Percentiles rank a stretch among this genome's conserved stretches.
Conservation (phyloP, 495 filamentous ascomycete genomes). For the Xanthoparmelia taractica region DNA sequence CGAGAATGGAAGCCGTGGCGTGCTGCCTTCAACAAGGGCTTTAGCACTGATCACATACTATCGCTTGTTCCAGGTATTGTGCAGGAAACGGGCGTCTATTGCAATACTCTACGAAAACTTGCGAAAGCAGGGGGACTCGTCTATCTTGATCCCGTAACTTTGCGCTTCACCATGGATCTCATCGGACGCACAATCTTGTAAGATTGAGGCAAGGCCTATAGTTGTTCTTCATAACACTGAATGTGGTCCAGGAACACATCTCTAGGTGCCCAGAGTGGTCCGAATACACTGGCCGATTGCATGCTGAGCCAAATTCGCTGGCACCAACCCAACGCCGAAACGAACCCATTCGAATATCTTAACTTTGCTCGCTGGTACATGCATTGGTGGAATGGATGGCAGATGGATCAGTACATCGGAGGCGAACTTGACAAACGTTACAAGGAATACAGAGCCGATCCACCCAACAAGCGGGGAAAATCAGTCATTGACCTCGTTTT, state of each 20-base stretch:
- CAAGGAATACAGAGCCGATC: constrained; percentile 10
- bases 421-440: constrained; percentile 29
- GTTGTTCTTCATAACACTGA: no score
- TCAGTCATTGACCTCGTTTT: constrained; percentile 34
- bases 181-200: constrained; percentile 25
- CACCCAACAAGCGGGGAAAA: constrained; percentile 9
- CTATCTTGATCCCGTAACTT: constrained; percentile 17
- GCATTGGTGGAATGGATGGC: constrained; percentile 25
- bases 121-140: constrained; percentile 9
- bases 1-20: constrained; percentile 26
- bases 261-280: constrained; percentile 17
- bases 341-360: constrained; percentile 23
- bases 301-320: constrained; percentile 28
- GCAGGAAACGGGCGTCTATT: no score
- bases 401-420: constrained; percentile 25
- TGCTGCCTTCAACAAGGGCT: constrained; percentile 21
- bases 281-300: constrained; percentile 22
- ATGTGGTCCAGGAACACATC: constrained; percentile 13
- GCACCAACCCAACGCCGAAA: constrained; percentile 25
- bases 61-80: background rate
- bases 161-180: constrained; percentile 25
- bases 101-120: no score
- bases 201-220: background rate
- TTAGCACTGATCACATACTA: constrained; percentile 19
- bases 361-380: no score